Conservation (phyloP, 2,329 filamentous ascomycete species). For the Thelonectria discophora region DNA sequence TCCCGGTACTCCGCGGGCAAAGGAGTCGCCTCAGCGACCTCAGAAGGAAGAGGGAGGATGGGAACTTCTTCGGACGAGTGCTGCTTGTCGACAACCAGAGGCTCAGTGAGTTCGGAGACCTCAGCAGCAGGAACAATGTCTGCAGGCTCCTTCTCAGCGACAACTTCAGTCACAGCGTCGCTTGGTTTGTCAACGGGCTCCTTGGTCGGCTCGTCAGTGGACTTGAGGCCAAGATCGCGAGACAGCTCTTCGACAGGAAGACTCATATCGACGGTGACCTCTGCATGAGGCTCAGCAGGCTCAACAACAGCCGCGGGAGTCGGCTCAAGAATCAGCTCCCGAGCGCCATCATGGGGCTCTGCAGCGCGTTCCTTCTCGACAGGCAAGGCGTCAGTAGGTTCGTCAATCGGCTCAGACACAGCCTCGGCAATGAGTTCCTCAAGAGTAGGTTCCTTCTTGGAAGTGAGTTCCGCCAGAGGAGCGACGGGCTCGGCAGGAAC, state of each 20-base stretch:
- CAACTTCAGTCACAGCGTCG: slow-evolving; percentile 3
- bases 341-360: not conserved
- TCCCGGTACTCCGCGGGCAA: not conserved
- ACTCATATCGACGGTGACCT: slow-evolving; percentile 3
- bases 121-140: not conserved
- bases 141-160: not conserved
- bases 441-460: slow-evolving; percentile 17
- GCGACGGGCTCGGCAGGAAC: not conserved
- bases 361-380: not conserved
- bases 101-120: not conserved
- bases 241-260: not conserved
- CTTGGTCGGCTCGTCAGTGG: not conserved
- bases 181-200: not conserved
- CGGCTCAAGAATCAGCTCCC: not conserved
- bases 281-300: not conserved
- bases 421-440: slow-evolving; percentile 11
- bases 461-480: not conserved
- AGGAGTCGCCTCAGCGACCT: not conserved
- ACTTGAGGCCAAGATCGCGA: not conserved
- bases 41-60: not conserved
- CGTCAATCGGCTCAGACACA: not conserved
- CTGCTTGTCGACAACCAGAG: not conserved
- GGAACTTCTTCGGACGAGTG: not conserved
- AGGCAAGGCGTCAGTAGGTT: not conserved
- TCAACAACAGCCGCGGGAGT: not conserved